Percentiles rank a stretch among this genome's conserved stretches.
Evolutionary conservation across 345 rosid genomes (phyloP).

Genomic region (Salix caprea): DNA sequence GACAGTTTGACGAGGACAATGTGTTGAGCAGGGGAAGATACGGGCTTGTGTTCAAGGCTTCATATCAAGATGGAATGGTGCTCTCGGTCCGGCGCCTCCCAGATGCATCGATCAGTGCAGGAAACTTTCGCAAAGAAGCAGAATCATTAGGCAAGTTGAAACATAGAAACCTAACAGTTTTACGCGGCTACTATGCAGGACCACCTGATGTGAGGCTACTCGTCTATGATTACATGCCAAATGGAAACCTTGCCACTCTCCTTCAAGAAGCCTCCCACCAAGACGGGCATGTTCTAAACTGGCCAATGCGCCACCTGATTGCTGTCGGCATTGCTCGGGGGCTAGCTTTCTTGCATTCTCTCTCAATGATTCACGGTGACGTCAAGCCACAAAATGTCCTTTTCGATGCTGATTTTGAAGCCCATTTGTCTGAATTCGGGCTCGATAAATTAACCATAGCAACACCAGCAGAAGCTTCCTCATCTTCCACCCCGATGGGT

Average conservation of each 20-base stretch:
- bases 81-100: slow-evolving; percentile 75
- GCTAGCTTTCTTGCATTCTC: slow-evolving; percentile 70
- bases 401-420: slow-evolving; percentile 94
- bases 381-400: slow-evolving; percentile 88
- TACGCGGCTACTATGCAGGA: slow-evolving; percentile 86
- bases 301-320: slow-evolving; percentile 99
- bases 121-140: slow-evolving; percentile 75
- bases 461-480: slow-evolving; percentile 52
- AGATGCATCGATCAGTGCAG: slow-evolving; percentile 56
- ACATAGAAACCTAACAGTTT: slow-evolving; percentile 82
- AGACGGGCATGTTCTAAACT: slow-evolving; percentile 93
- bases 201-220: slow-evolving; percentile 76
- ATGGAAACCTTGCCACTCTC: slow-evolving; percentile 84
- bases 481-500: slow-evolving; percentile 53
- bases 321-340: slow-evolving; percentile 95
- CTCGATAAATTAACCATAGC: slow-evolving; percentile 52
- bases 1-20: slow-evolving; percentile 89
- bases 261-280: slow-evolving; percentile 97
- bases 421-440: slow-evolving; percentile 87
- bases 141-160: slow-evolving; percentile 74
- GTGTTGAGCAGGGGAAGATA: slow-evolving; percentile 73
- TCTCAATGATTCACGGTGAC: slow-evolving; percentile 82
- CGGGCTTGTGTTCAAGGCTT: slow-evolving; percentile 83
- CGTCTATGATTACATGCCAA: slow-evolving; percentile 93
- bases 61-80: slow-evolving; percentile 87